Evolutionary conservation across 1,284 basidiomycete genomes (phyloP).

Genomic region (Rhodotorula sp.): DNA sequence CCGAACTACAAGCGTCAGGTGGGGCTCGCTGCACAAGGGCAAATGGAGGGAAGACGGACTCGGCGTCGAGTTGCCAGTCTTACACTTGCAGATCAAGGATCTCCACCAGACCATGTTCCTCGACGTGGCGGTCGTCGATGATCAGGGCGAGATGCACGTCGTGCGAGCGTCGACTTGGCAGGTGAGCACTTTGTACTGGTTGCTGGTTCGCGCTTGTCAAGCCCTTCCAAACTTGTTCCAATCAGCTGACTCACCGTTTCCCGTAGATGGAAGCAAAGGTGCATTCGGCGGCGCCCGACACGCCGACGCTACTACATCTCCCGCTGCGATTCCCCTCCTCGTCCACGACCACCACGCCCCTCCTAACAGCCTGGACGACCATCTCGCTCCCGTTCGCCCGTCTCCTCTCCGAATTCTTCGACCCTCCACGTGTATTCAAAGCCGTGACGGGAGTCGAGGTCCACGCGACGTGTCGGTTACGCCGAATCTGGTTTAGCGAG

Average conservation of each 20-base stretch:
- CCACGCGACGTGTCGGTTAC: constrained; percentile 29
- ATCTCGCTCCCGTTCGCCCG: constrained; percentile 23
- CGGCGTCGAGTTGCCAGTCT: constrained; percentile 19
- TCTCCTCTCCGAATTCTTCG: constrained; percentile 3
- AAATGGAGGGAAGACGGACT: constrained; percentile 9
- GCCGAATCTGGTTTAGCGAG: constrained; percentile 29
- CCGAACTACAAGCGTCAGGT: constrained; percentile 22
- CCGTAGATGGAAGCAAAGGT: background rate
- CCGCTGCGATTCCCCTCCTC: constrained; percentile 28
- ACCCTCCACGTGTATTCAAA: background rate
- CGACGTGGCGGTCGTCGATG: constrained; percentile 24
- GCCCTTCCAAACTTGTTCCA: background rate
- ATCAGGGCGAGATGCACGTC: background rate
- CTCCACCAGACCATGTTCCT: constrained; percentile 30
- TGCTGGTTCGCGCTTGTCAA: background rate
- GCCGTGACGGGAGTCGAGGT: constrained; percentile 22
- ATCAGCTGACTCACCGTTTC: too few relatives aligned
- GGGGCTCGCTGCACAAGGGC: constrained; percentile 2
- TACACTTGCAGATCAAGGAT: constrained; percentile 31
- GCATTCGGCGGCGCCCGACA: background rate
- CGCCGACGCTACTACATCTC: constrained; percentile 24
- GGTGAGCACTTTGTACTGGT: constrained; percentile 9
- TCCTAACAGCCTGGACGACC: constrained; percentile 31
- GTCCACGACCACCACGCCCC: constrained; percentile 4
- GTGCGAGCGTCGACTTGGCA: constrained; percentile 31